Percentiles rank a stretch among this genome's conserved stretches.
phyloP scores from a whole-genome alignment of 441 rosid species.

The Bruguiera hainesii region DNA sequence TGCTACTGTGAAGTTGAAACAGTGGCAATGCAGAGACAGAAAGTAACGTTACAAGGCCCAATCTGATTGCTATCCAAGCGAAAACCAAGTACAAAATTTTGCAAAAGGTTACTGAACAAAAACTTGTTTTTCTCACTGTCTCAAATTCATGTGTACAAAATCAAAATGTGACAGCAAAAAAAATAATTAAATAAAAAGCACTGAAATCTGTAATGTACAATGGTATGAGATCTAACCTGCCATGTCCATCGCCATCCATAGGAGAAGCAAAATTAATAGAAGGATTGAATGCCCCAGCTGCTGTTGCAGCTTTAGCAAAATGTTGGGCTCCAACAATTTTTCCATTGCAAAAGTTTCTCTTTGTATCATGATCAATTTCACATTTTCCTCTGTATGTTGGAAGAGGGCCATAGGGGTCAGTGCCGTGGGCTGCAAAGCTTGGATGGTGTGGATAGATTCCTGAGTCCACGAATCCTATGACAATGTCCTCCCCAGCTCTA shows the following conservation, averaged over 20 bases:
- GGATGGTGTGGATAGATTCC: slow-evolving; percentile 94
- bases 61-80: no score
- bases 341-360: slow-evolving; percentile 76
- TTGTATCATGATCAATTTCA: slow-evolving; percentile 74
- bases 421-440: slow-evolving; percentile 65
- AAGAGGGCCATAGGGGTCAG: slow-evolving; percentile 78
- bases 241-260: slow-evolving; percentile 99
- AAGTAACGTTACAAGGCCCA: no score
- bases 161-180: neutral
- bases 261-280: slow-evolving; percentile 89
- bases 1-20: no score
- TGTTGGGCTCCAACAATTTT: slow-evolving; percentile 96
- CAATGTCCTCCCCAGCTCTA: slow-evolving; percentile 92
- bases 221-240: slow-evolving; percentile 53
- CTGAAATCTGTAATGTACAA: neutral
- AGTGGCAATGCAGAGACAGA: no score
- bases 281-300: slow-evolving; percentile 91
- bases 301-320: slow-evolving; percentile 94
- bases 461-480: slow-evolving; percentile 93
- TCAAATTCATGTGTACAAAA: neutral
- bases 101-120: no score
- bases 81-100: no score
- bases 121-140: no score
- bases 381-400: slow-evolving; percentile 92
- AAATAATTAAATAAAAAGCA: neutral